Evolutionary conservation across 768 basidiomycete genomes (phyloP).

Genomic region (Xerocomus brunneocitrinus): DNA sequence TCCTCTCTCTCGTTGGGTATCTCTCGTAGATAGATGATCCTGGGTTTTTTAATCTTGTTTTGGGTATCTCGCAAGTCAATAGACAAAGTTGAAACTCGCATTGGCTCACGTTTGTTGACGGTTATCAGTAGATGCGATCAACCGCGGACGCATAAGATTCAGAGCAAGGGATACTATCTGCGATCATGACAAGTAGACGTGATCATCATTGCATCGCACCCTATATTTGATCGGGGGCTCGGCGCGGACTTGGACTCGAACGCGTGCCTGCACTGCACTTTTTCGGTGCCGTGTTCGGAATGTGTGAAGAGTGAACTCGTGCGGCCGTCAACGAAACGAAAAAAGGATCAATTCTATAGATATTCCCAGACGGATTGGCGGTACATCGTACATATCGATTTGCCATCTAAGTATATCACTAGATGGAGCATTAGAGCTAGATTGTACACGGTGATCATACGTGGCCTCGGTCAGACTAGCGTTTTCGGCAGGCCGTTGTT

Average conservation of each 20-base stretch:
- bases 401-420: not conserved
- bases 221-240: not conserved
- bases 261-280: not conserved
- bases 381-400: not conserved
- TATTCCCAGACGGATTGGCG: too few relatives aligned
- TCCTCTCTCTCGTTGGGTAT: not conserved
- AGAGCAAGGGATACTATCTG: too few relatives aligned
- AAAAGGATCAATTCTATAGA: too few relatives aligned
- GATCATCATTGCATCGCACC: too few relatives aligned
- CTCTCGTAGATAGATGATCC: not conserved
- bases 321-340: not conserved
- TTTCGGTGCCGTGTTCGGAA: not conserved
- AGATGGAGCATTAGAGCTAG: not conserved
- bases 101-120: not conserved
- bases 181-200: too few relatives aligned
- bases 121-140: too few relatives aligned
- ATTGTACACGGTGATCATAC: not conserved
- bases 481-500: conserved; percentile 65
- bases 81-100: not conserved
- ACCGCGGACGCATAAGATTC: too few relatives aligned
- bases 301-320: too few relatives aligned
- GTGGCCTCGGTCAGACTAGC: conserved; percentile 28
- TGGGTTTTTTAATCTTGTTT: not conserved
- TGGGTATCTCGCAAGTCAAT: not conserved
- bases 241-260: not conserved